phyloP scores from a whole-genome alignment of 176 grass and related monocot genomes.

The Saccharum officinarum region DNA sequence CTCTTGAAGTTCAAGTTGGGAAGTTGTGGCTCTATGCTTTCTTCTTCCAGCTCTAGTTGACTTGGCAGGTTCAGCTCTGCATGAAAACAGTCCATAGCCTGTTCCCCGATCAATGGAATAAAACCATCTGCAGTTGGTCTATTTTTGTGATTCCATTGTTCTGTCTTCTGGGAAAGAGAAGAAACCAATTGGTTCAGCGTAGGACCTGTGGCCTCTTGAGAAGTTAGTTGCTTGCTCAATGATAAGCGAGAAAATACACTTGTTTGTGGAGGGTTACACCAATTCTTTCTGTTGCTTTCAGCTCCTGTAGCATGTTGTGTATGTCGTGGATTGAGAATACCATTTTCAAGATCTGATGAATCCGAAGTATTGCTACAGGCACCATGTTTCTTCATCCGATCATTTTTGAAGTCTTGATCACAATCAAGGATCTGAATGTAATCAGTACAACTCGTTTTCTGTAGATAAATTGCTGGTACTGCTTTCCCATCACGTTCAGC shows the following conservation, averaged over 20 bases:
- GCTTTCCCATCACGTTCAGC: neutral
- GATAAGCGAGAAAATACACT: constrained; percentile 60
- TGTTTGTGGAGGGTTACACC: constrained; percentile 19
- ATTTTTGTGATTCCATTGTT: constrained; percentile 18
- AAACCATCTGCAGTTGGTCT: neutral
- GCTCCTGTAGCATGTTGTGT: neutral
- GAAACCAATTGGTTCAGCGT: constrained; percentile 40
- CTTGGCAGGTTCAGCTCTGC: constrained; percentile 25
- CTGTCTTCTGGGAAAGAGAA: constrained; percentile 46
- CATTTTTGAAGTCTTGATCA: neutral
- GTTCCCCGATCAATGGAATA: neutral
- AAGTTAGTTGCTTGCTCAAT: constrained; percentile 12
- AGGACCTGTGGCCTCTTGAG: constrained; percentile 25
- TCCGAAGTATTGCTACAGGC: neutral
- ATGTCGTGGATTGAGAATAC: neutral
- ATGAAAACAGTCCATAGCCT: neutral
- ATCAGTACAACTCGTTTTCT: constrained; percentile 26
- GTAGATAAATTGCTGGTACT: constrained; percentile 5
- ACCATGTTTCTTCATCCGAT: constrained; percentile 11
- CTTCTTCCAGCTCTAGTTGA: constrained; percentile 31
- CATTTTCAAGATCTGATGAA: constrained; percentile 35
- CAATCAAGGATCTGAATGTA: constrained; percentile 20
- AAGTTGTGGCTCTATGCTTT: constrained; percentile 24
- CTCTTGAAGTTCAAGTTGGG: constrained; percentile 71
- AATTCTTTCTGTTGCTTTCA: constrained; percentile 20